phyloP scores from a whole-genome alignment of 2,329 filamentous ascomycete species.

The Trichoderma asperellum region DNA sequence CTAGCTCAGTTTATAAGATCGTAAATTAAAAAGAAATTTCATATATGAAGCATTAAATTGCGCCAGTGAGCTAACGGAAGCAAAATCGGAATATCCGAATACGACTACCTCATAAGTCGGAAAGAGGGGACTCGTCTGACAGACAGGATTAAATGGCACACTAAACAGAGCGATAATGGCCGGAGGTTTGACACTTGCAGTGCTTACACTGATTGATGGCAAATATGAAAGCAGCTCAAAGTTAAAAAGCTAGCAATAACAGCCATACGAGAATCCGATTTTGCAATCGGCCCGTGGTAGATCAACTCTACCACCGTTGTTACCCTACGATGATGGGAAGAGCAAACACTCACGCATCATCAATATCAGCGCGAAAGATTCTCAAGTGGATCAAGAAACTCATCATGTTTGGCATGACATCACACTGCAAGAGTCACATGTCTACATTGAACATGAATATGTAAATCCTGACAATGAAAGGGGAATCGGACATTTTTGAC shows the following conservation, averaged over 20 bases:
- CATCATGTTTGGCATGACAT: constrained; percentile 3
- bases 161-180: neutral
- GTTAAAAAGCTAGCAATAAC: neutral
- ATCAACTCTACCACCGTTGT: neutral
- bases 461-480: neutral
- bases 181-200: neutral
- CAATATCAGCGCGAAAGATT: neutral
- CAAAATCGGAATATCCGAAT: neutral
- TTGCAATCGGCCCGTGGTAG: too few species aligned
- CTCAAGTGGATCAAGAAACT: neutral
- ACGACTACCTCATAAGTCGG: neutral
- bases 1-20: neutral
- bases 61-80: neutral
- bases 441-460: neutral
- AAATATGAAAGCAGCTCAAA: neutral
- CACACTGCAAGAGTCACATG: neutral
- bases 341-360: neutral
- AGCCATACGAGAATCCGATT: neutral
- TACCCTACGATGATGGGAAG: neutral
- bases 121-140: too few species aligned
- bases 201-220: neutral
- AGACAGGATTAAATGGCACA: neutral
- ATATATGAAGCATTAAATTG: neutral
- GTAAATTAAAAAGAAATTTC: neutral
- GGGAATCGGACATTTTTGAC: neutral